Evolutionary conservation across 352 stramenopile species (phyloP).

Genomic region (Globisporangium yorkense): DNA sequence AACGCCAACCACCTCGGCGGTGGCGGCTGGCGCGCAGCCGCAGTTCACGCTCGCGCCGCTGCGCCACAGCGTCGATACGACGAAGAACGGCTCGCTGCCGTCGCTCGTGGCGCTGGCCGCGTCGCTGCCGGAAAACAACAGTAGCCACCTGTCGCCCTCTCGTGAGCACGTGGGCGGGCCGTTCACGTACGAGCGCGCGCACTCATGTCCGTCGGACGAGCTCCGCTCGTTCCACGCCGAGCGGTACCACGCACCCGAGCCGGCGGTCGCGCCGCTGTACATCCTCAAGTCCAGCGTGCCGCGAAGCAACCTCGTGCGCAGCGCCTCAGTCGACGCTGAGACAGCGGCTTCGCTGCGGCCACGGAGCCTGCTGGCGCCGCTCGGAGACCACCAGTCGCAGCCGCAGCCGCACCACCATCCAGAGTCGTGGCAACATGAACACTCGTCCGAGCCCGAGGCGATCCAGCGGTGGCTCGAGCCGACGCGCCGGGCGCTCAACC

Average conservation of each 20-base stretch:
- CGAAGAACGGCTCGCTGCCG: conserved; percentile 17
- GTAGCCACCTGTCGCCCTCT: not conserved
- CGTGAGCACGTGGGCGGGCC: conserved; percentile 47
- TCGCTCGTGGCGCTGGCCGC: conserved; percentile 16
- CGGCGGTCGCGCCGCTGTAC: conserved; percentile 11
- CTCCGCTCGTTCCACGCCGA: not conserved
- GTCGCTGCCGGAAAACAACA: conserved; percentile 16
- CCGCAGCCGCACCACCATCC: conserved; percentile 14
- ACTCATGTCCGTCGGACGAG: conserved; percentile 69
- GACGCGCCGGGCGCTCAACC: conserved; percentile 23
- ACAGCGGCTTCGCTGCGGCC: conserved; percentile 24
- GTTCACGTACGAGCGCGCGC: conserved; percentile 54
- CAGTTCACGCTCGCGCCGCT: conserved; percentile 23
- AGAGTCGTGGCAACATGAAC: conserved; percentile 1
- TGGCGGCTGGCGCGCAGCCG: conserved; percentile 7
- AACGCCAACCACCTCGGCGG: not conserved
- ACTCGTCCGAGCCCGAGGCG: conserved; percentile 2
- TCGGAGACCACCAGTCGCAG: conserved; percentile 16
- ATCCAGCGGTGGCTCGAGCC: conserved; percentile 13
- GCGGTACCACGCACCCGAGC: conserved; percentile 4
- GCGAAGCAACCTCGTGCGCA: conserved; percentile 45
- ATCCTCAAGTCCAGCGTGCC: conserved; percentile 20
- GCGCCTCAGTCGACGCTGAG: conserved; percentile 45
- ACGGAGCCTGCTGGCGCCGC: conserved; percentile 16
- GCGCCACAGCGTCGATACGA: conserved; percentile 5